Evolutionary conservation across 1,284 basidiomycete genomes (phyloP), one percentile per base, ranked within the genome.

Genomic region (Cryptococcus sp.): DNA sequence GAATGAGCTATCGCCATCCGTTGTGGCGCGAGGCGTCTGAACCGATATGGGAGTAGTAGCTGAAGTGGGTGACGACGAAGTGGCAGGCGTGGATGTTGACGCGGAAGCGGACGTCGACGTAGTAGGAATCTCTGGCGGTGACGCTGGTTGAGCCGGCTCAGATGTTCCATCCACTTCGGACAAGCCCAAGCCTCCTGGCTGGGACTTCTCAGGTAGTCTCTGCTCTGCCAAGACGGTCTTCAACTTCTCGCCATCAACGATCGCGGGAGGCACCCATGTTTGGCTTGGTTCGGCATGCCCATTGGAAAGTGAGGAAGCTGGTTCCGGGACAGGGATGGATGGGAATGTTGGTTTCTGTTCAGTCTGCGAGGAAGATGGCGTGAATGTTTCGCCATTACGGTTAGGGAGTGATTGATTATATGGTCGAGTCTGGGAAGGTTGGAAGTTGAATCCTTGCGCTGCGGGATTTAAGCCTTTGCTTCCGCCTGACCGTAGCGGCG

Each of bases 381-480:
- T 5, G 8, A 22, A n/a, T 25, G 5, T 13, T 35, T 57, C 48
- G 10, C 56, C 60, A 23, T 62, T 59, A 15, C 27, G 49, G 27
- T 44, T 40, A 27, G 52, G 62, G 19, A 47, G 51, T 1, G 53
- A 53, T n/a, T 54, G 47, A 6, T 55, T 47, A 46, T 49, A 20
- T 20, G 54, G 50, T 7, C 52, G 42, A 7, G 51, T 20, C n/a
- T 42, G 40, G 11, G 61, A 56, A 4, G 57, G 38, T 16, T 41
- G 35, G 44, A 60, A 77, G 23, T 60, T 69, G 67, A 76, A 77
- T 2, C 73, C 74, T 20, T 69, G 66, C 0, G 75, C 75, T 2
- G 75, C 70, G 13, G 75, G 75, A 56, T 77, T 77, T 31, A 77
- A 59, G 54, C 64, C 47, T 62, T 73, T 70, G 22, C 53, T 50